Base-by-base conservation (phyloP, 1,284 basidiomycete genomes). In the Cutaneotrichosporon sp. region DNA sequence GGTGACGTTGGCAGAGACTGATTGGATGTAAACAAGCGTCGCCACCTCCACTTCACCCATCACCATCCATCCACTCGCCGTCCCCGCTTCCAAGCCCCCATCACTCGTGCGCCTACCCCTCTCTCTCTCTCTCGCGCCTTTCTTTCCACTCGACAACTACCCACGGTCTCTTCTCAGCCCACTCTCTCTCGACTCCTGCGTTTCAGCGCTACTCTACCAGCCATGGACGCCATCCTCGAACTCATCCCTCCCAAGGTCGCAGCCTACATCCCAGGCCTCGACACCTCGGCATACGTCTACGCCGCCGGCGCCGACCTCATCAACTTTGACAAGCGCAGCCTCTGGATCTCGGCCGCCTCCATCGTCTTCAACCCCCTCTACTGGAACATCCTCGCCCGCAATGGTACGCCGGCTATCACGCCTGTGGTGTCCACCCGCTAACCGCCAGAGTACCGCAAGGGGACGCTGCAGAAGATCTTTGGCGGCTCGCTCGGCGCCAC, bases 331-430 rank as follows among this genome's bases (percentile, higher is more conserved):
- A 84, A 91, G 71, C 74, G 81, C 2, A 90, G 89, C 27, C 76
- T 97, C 38, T 85, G 83, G 74, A 66, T 89, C 25, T 87, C 87
- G 1, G 67, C 90, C 18, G 81, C 84, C 1, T 79, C 87, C 60
- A 89, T 93, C 54, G 74, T 86, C 16, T 95, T 97, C 83, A 97
- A 97, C 74, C 95, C 95, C 0, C 86, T 87, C 2, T 95, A 91
- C 69, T 98, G 95, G 95, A 98, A 98, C 80, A 87, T 94, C 64
- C 87, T 95, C 36, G 95, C 95, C 27, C 88, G 88, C 62, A 93
- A 95, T 82, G 95, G 94, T 94, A 62, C 60, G 84, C 81, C 10
- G 25, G 16, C 9, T 31, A 43, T 7, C 6, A n/a, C 18, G 5
- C 2, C 50, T 10, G 8, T n/a, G n/a, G 6, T 6, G 3, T 29